Evolutionary conservation across 305 asterid genomes (phyloP).

Genomic region (Solanum aculeatissimum): DNA sequence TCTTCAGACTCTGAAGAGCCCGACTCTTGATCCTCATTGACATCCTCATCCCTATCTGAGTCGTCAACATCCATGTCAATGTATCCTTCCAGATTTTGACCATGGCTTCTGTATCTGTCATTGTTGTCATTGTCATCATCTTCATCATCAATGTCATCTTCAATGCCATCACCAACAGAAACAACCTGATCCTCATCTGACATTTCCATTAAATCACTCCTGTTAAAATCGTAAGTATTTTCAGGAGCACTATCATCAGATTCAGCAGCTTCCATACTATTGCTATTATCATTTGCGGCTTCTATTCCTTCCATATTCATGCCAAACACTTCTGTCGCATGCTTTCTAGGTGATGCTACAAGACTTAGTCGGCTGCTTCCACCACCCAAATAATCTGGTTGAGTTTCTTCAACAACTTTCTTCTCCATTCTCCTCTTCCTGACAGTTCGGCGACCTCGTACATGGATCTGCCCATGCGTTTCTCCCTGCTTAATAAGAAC

Average conservation of each 20-base stretch:
- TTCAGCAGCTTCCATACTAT: conserved; percentile 48
- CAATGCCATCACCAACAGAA: conserved; percentile 5
- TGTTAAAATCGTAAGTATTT: conserved; percentile 1
- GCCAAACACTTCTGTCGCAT: conserved; percentile 10
- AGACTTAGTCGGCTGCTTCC: conserved; percentile 13
- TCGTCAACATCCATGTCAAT: conserved; percentile 27
- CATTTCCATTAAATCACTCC: conserved; percentile 44
- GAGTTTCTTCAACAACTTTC: conserved; percentile 20
- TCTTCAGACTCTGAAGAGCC: conserved; percentile 57
- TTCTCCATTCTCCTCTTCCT: conserved; percentile 59
- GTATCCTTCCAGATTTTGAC: conserved; percentile 25
- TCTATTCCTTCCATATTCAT: conserved; percentile 14
- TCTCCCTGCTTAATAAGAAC: conserved; percentile 50
- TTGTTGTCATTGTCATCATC: conserved; percentile 12
- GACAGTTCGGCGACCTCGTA: conserved; percentile 72
- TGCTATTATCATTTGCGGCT: conserved; percentile 28
- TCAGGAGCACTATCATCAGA: conserved; percentile 46
- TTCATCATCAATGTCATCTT: conserved; percentile 21
- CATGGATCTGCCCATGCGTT: conserved; percentile 54
- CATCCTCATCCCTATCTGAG: conserved; percentile 24
- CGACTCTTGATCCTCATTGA: conserved; percentile 32
- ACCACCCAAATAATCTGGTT: conserved; percentile 21
- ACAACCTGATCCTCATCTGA: conserved; percentile 63
- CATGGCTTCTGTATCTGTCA: conserved; percentile 22
- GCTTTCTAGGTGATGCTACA: conserved; percentile 19